Base-by-base conservation (phyloP, 441 rosid species). In the Flueggea neowawraea region DNA sequence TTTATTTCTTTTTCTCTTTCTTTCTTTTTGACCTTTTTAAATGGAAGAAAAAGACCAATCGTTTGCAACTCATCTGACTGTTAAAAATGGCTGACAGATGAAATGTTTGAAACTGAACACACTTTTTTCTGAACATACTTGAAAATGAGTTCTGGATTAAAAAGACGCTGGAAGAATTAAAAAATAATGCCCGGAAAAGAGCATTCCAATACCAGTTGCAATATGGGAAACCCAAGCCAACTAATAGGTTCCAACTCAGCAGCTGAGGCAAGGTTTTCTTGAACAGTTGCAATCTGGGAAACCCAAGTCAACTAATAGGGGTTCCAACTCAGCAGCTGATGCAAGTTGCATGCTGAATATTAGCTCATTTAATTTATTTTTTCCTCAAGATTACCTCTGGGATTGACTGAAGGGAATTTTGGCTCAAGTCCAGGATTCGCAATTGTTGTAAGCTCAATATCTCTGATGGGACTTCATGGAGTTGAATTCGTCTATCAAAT, bases 391-490 rank as follows among this genome's bases (percentile, higher is more conserved):
- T 54, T 76, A 92, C 98, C 89, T 79, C 85, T 32, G 91, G 87
- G 66, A 90, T 75, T 5, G 76, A 77, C 61, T 84, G 91, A 70
- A 94, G 80, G 52, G 83, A 80, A 71, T 90, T 94, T 72, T 82
- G 93, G 76, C 92, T 80, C 89, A 90, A 61, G 83, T 83, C 86
- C 58, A 90, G 91, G 73, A 85, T 83, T 67, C 63, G 69, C 66
- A 94, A 71, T 28, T 83, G 84, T 44, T 64, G 67, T 70, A 94
- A 65, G 76, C 67, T 79, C 80, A 87, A 63, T 73, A 88, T 71
- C 62, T 87, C 95, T 31, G 73, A 72, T 62, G 95, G 95, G 58
- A 87, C 79, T 77, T 87, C 91, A 52, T 45, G 59, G 52, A 94
- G 83, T 74, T 78, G 96, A 73, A 75, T 67, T 54, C 84, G 90